These are phyloP conservation scores for Phytophthora aleatoria DNA, from an alignment of 352 stramenopile genomes.

Conservation along the genomic window DNA sequence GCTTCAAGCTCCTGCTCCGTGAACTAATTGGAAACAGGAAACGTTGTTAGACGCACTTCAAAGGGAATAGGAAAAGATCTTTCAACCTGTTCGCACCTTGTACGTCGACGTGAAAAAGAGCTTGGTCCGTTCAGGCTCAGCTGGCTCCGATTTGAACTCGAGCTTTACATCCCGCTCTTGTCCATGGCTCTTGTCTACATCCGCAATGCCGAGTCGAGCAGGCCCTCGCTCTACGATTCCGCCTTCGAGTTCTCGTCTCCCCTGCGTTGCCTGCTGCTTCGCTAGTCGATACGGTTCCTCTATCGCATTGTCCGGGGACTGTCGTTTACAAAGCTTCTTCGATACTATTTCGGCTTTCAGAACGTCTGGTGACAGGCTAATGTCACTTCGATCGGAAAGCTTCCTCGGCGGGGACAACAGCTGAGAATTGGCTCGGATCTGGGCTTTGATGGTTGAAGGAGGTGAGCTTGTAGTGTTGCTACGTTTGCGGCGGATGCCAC, in stretches of 20 bases:
- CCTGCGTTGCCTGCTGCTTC: slow-evolving; percentile 50
- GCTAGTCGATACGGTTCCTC: slow-evolving; percentile 36
- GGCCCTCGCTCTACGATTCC: slow-evolving; percentile 10
- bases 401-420: slow-evolving; percentile 28
- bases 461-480: slow-evolving; percentile 57
- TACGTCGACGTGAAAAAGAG: slow-evolving; percentile 78
- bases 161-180: slow-evolving; percentile 27
- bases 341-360: slow-evolving; percentile 27
- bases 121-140: slow-evolving; percentile 32
- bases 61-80: neutral
- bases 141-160: slow-evolving; percentile 18
- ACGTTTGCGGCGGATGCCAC: slow-evolving; percentile 61
- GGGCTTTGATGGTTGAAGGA: slow-evolving; percentile 13
- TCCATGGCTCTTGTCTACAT: slow-evolving; percentile 19
- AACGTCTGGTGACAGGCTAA: slow-evolving; percentile 24
- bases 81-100: slow-evolving; percentile 44
- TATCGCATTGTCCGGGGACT: slow-evolving; percentile 47
- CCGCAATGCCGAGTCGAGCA: slow-evolving; percentile 7
- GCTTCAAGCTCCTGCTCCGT: slow-evolving; percentile 79
- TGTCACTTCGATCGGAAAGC: slow-evolving; percentile 25
- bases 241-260: slow-evolving; percentile 18
- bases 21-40: slow-evolving; percentile 45
- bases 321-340: slow-evolving; percentile 60
- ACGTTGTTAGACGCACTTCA: neutral
- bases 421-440: neutral